phyloP scores from a whole-genome alignment of 305 asterid species.

The Rubia tinctorum region DNA sequence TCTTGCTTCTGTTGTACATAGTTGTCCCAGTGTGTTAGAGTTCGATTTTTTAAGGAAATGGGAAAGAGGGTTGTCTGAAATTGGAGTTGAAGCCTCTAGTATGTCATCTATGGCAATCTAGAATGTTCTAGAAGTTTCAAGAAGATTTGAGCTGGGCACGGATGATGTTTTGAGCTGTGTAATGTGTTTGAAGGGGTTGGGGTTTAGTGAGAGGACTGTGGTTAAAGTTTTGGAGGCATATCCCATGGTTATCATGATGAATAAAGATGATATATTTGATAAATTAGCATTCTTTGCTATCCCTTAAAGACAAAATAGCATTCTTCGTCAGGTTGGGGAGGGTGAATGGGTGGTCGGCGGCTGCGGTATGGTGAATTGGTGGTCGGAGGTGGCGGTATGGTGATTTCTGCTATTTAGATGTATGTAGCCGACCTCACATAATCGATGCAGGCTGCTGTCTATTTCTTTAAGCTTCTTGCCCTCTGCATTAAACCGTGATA shows the following conservation, averaged over 20 bases:
- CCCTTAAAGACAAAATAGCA: no score
- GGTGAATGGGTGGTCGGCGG: no score
- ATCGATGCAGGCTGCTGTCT: no score
- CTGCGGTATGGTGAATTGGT: no score
- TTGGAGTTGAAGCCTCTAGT: slow-evolving; percentile 31
- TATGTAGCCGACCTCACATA: no score
- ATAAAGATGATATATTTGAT: slow-evolving; percentile 29
- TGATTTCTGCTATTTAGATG: no score
- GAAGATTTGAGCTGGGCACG: slow-evolving; percentile 46
- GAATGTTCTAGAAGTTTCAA: slow-evolving; percentile 44
- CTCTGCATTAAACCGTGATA: no score
- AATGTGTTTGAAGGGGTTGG: slow-evolving; percentile 45
- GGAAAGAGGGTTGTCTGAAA: slow-evolving; percentile 32
- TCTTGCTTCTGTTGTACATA: slow-evolving; percentile 46
- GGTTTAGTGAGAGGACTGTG: slow-evolving; percentile 44
- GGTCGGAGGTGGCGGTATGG: no score
- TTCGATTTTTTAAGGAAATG: slow-evolving; percentile 52
- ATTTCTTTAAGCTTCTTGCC: no score
- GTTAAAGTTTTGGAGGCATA: slow-evolving; percentile 55
- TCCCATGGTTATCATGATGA: slow-evolving; percentile 45
- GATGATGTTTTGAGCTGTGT: slow-evolving; percentile 35
- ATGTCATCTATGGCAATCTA: slow-evolving; percentile 31
- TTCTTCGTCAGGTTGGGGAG: no score
- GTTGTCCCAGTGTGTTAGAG: slow-evolving; percentile 58
- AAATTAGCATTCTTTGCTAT: slow-evolving; percentile 55